These are phyloP conservation scores for Jamesozyma spencerorum DNA, from an alignment of 805 yeast genomes.

Conservation along the genomic window DNA sequence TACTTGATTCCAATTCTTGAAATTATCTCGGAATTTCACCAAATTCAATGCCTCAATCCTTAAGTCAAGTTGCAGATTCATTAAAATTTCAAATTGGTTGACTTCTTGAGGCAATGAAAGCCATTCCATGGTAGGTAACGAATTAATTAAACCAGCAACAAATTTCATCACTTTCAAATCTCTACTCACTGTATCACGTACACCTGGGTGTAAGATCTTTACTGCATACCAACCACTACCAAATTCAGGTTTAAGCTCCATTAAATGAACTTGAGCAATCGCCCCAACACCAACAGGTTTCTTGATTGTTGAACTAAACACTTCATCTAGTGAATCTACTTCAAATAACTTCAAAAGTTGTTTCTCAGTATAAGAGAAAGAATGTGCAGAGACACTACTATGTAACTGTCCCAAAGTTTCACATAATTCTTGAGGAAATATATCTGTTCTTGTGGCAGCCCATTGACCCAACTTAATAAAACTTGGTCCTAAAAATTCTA, in stretches of 20 bases:
- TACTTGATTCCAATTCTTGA: constrained; percentile 46
- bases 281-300: constrained; percentile 95
- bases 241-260: constrained; percentile 34
- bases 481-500: constrained; percentile 87
- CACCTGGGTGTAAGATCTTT: constrained; percentile 87
- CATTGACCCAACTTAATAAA: constrained; percentile 92
- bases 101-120: constrained; percentile 90
- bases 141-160: constrained; percentile 62
- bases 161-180: constrained; percentile 78
- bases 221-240: constrained; percentile 40
- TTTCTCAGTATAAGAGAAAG: constrained; percentile 47
- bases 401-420: constrained; percentile 68
- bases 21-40: constrained; percentile 60
- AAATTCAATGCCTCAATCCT: constrained; percentile 84
- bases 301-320: constrained; percentile 69
- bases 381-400: constrained; percentile 73
- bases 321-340: constrained; percentile 51
- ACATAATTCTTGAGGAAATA: constrained; percentile 74
- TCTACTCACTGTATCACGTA: constrained; percentile 58
- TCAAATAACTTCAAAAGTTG: constrained; percentile 52
- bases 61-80: constrained; percentile 82
- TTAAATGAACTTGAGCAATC: constrained; percentile 90
- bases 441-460: constrained; percentile 97
- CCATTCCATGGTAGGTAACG: constrained; percentile 95
- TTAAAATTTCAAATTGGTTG: constrained; percentile 71